A percentile compares a stretch with the other conserved stretches of the same genome.
Evolutionary conservation across 495 filamentous ascomycete species (phyloP).

Genomic region (Penicillium antarcticum): DNA sequence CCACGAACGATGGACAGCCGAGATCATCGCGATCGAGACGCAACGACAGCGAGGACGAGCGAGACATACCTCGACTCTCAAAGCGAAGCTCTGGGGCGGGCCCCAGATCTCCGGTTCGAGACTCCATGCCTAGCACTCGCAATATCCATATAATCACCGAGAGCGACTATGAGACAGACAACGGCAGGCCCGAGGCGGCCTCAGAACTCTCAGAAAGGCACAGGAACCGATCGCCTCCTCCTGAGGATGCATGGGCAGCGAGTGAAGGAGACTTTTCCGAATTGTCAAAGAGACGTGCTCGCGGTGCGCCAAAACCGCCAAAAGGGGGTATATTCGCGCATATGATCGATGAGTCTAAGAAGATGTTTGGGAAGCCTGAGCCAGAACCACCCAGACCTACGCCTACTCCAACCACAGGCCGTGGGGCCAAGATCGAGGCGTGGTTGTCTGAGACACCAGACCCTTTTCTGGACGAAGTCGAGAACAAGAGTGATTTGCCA

Average conservation of each 20-base stretch:
- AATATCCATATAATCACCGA: conserved; percentile 18
- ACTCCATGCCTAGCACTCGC: conserved; percentile 11
- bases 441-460: conserved; percentile 74
- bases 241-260: conserved; percentile 38
- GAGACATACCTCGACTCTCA: conserved; percentile 4
- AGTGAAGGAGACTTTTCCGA: conserved; percentile 48
- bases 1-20: conserved; percentile 33
- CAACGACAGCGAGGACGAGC: conserved; percentile 21
- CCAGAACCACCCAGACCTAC: conserved; percentile 46
- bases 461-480: conserved; percentile 60
- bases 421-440: conserved; percentile 63
- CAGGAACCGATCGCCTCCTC: conserved; percentile 25
- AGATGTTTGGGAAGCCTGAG: conserved; percentile 53
- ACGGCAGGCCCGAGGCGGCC: conserved; percentile 5
- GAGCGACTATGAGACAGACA: conserved; percentile 24
- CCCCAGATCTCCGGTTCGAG: conserved; percentile 8
- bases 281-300: conserved; percentile 37
- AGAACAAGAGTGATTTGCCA: conserved; percentile 40
- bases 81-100: conserved; percentile 1
- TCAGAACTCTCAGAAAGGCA: conserved; percentile 24
- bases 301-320: conserved; percentile 34
- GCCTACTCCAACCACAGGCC: conserved; percentile 30
- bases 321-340: conserved; percentile 50
- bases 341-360: conserved; percentile 49
- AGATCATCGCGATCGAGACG: conserved; percentile 16